These are phyloP conservation scores for Fusarium heterosporum DNA, from an alignment of 2,329 filamentous ascomycete genomes.

Conservation along the genomic window DNA sequence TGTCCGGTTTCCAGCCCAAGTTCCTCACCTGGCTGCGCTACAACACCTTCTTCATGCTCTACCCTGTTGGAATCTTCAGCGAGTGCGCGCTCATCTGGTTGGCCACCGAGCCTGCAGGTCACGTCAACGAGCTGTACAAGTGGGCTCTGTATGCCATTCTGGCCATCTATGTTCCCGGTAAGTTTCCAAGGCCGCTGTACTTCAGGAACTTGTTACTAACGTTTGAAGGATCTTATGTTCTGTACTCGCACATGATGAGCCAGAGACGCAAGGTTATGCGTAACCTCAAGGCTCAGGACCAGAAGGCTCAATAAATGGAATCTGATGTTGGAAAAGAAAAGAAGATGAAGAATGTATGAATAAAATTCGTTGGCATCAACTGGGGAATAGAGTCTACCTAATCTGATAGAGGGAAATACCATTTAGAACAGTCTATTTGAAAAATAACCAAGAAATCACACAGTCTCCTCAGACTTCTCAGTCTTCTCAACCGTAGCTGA, in stretches of 20 bases:
- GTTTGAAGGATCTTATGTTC: constrained; percentile 74
- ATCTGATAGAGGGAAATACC: too few species aligned
- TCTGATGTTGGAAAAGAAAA: neutral
- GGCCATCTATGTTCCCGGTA: constrained; percentile 83
- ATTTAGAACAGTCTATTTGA: constrained; percentile 5
- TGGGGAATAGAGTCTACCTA: constrained; percentile 7
- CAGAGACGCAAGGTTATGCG: constrained; percentile 86
- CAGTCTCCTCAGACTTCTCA: neutral
- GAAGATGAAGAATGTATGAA: neutral
- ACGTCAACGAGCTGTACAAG: constrained; percentile 62
- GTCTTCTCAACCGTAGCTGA: neutral
- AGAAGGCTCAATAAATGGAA: constrained; percentile 52
- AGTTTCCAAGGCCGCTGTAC: constrained; percentile 48
- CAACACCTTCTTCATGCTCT: constrained; percentile 93
- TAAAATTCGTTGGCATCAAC: neutral
- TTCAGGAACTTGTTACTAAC: constrained; percentile 5
- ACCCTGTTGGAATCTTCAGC: constrained; percentile 89
- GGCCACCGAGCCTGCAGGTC: constrained; percentile 69
- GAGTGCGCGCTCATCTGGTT: constrained; percentile 85
- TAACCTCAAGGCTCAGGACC: constrained; percentile 63
- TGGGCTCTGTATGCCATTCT: constrained; percentile 74
- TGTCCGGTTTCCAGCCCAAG: constrained; percentile 70
- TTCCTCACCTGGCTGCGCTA: constrained; percentile 85
- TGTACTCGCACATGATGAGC: constrained; percentile 95
- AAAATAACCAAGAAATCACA: constrained; percentile 2